Evolutionary conservation across 306 rosid species (phyloP), one percentile per base, ranked within the genome.

Genomic region (Pterocarpus macrocarpus): DNA sequence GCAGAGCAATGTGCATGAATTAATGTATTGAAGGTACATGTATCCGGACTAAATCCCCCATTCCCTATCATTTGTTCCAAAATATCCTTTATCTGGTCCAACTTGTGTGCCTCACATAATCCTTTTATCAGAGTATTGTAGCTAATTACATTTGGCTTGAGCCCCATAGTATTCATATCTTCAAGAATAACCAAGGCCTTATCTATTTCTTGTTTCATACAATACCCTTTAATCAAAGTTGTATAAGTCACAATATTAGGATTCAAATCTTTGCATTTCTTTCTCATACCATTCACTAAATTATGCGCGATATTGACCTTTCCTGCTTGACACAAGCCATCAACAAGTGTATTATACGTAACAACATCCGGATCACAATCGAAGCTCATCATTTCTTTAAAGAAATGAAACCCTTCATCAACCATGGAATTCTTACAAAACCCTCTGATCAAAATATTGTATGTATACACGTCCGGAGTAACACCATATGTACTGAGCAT

Each of bases 321-420:
- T 68, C 98, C 97, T 0, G 65, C 97, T 69, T 90, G 86, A 80
- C 98, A 94, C 88, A 94, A 80, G 64, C 98, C 98, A 87, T 94
- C 98, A 43, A 92, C 97, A 33, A 94, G 91, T 0, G 95, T 88
- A 57, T 94, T 94, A 47, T 92, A 94, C 0, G 97, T 92, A 66
- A 94, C 78, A 35, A 94, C 82, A 84, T 94, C 95, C 0, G 98
- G 94, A 30, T 88, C 80, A 22, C 94, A 90, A 30, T 78, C 50
- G 34, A 90, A 85, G 30, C 87, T 61, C 3, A 80, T 65, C 90
- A 94, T 89, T 73, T 90, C 91, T n/a, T 86, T 87, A 56, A 89
- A 92, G 74, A 86, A 87, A 17, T 52, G 70, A 83, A 89, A 94
- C 58, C 94, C 98, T 64, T 89, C 91, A 69, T 89, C 94, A 63